Evolutionary conservation across 1,139 yeast species (phyloP), one percentile per base, ranked within the genome.

Genomic region (Protomyces lactucae-debilis): DNA sequence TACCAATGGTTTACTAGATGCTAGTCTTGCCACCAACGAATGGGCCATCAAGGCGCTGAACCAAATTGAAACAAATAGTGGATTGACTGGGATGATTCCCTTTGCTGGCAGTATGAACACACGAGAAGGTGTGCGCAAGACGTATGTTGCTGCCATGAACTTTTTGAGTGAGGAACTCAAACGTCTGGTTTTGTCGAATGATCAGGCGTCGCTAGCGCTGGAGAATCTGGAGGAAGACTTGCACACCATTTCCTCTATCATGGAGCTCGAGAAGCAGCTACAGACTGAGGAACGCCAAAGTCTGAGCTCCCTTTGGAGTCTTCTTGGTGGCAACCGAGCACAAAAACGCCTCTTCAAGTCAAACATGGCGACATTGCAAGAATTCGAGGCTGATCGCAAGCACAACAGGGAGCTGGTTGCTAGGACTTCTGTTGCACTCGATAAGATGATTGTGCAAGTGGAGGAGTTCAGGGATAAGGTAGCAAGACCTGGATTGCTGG

Each of bases 71-170:
- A 18, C n/a, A n/a, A 51, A 53, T 18, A 21, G 51, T 21, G 57
- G 52, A 16, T 43, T 59, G 32, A 51, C 52, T 40, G 40, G 56
- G 4, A 10, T 59, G 57, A 32, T 59, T 35, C 63, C 63, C 9
- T 59, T 59, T 32, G 25, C 54, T 9, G 57, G 45, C 23, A 21
- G 45, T 8, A 28, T 52, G 40, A 55, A 52, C 5, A 52, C 63
- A 16, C 52, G 63, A 9, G 37, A 28, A 28, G 32, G 57, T 32
- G 63, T 59, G 40, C 53, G 57, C 18, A 35, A 25, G 21, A 59
- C 63, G 23, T 59, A 59, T 43, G 57, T 59, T 8, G 52, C 40
- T 9, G 63, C 63, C 32, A 59, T 59, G 63, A 55, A 59, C 52
- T 55, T 52, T 10, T 18, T 59, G 36, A 23, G 52, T 9, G 53